Base-by-base conservation (phyloP, 495 filamentous ascomycete genomes). In the Friedmanniomyces simplex region DNA sequence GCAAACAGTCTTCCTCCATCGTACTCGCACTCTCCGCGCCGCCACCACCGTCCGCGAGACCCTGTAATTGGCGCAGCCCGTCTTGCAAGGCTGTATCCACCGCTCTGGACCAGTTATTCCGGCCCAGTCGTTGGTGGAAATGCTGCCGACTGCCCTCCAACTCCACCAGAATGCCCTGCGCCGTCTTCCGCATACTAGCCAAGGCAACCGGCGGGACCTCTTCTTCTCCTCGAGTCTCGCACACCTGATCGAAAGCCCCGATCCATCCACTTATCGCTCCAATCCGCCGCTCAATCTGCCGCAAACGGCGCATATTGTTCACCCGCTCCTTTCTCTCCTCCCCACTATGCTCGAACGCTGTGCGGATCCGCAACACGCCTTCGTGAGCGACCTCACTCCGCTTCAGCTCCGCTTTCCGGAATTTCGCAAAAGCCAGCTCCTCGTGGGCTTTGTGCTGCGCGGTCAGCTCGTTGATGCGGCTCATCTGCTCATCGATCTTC, bases 401-500 rank as follows among this genome's bases (percentile, higher is more conserved):
- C 76, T 95, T 95, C 63, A 89, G 87, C 30, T 76, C 82, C 63
- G 89, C 86, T 67, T 94, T 95, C 63, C 80, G 80, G 72, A 96
- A 95, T 69, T 96, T 97, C 60, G 79, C 77, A 67, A 95, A 94
- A 45, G 89, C 90, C 2, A 82, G 74, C 37, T 79, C 84, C 66
- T 97, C 95, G n/a, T 82, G 82, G 55, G 97, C 87, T 69, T 88
- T 95, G 65, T 95, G 87, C 65, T 95, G 88, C 20, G 83, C 83
- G 68, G 91, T 91, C 52, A 99, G 79, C 66, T 96, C 90, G 65
- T 95, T 94, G 66, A 96, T 96, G 65, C 95, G 70, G 13, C 80
- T 83, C 78, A 91, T 88, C 68, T 96, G 91, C 74, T 95, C 90
- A 66, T 95, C 90, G 75, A 94, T 96, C 78, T 96, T 96, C 73